Conservation (phyloP, 345 rosid genomes). For the Acer yangbiense region DNA sequence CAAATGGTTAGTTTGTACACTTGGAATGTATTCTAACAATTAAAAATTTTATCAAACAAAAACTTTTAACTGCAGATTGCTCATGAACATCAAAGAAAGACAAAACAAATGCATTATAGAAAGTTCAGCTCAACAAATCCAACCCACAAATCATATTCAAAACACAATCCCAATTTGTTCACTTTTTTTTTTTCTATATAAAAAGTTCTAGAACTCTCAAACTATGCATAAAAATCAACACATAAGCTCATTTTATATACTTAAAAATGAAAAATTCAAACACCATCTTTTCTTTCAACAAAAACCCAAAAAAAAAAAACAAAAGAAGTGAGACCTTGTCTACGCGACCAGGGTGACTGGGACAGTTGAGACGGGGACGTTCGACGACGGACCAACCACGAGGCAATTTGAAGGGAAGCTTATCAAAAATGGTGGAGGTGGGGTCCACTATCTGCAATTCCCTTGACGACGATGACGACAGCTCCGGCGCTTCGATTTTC, state of each 20-base stretch:
- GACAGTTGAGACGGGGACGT: conserved; percentile 32
- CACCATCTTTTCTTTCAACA: too few species aligned
- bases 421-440: background rate
- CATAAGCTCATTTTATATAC: background rate
- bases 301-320: too few species aligned
- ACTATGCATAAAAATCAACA: background rate
- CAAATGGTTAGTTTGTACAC: too few species aligned
- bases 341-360: conserved; percentile 18
- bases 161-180: background rate
- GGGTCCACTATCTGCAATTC: conserved; percentile 35
- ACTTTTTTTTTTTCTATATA: background rate
- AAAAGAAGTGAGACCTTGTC: conserved; percentile 35
- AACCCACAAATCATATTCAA: background rate
- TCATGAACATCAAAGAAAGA: background rate
- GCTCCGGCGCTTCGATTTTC: conserved; percentile 4
- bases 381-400: conserved; percentile 46
- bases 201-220: background rate
- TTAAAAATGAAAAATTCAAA: background rate
- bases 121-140: background rate
- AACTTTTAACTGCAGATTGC: background rate
- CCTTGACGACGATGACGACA: too few species aligned
- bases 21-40: background rate
- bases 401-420: conserved; percentile 41
- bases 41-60: background rate
- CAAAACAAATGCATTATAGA: background rate